A percentile compares a stretch with the other conserved stretches of the same genome.
Evolutionary conservation across 2,329 filamentous ascomycete genomes (phyloP).

Genomic region (Claviceps pazoutovae): DNA sequence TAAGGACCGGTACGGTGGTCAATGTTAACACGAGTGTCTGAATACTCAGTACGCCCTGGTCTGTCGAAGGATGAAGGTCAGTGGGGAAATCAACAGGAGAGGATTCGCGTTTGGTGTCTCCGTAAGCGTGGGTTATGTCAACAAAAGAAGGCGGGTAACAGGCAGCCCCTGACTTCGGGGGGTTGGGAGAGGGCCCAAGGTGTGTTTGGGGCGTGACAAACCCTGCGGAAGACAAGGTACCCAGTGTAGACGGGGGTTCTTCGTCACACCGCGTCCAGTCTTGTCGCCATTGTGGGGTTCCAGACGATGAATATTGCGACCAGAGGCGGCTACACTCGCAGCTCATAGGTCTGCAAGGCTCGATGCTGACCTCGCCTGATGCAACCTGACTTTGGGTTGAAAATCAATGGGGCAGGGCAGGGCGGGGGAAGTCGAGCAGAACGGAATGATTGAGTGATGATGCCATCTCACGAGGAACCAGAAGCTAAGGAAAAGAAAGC

Average conservation of each 20-base stretch:
- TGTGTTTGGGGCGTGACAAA: background rate
- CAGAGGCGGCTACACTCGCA: background rate
- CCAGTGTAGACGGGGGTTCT: background rate
- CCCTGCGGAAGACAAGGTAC: constrained; percentile 6
- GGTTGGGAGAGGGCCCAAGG: background rate
- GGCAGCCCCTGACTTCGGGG: constrained; percentile 11
- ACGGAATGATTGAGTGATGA: background rate
- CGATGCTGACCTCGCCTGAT: background rate
- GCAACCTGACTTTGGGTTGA: background rate
- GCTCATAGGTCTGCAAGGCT: constrained; percentile 1
- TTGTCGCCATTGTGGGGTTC: background rate
- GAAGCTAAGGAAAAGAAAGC: background rate
- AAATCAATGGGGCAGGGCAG: background rate
- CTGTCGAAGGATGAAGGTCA: constrained; percentile 11
- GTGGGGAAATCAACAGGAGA: constrained; percentile 4
- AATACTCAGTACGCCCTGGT: constrained; percentile 32
- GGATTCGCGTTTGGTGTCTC: constrained; percentile 13
- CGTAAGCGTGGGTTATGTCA: constrained; percentile 10
- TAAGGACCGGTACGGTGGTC: constrained; percentile 36
- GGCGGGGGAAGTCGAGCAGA: background rate
- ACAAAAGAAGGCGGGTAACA: constrained; percentile 8
- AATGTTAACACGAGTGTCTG: constrained; percentile 53
- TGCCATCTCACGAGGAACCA: too few species aligned
- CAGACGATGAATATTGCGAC: background rate
- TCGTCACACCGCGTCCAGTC: constrained; percentile 4